Conservation (phyloP, 2,329 filamentous ascomycete genomes). For the Diaporthe citrichinensis region DNA sequence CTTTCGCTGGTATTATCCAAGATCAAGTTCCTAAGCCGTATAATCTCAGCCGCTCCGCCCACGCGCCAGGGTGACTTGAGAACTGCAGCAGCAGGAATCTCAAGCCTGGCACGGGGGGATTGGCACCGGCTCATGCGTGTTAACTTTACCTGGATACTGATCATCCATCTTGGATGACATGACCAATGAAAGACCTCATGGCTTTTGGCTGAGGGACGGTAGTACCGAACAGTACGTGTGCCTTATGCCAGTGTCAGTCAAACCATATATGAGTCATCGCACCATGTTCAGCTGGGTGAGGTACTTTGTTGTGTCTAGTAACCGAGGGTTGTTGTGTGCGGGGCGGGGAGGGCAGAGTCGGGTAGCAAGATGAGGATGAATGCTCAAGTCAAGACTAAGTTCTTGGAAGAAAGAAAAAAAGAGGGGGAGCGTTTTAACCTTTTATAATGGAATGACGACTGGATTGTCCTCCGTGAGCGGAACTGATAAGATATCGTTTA, state of each 20-base stretch:
- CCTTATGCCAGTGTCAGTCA: conserved; percentile 29
- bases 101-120: conserved; percentile 39
- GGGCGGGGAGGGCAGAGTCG: background rate
- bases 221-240: conserved; percentile 33
- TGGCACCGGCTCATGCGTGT: conserved; percentile 54
- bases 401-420: background rate
- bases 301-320: conserved; percentile 2
- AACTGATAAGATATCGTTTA: conserved; percentile 19
- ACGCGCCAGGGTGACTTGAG: background rate
- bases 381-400: accelerated
- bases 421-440: conserved; percentile 1
- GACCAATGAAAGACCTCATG: conserved; percentile 43
- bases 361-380: background rate
- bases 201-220: conserved; percentile 26
- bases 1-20: conserved; percentile 77
- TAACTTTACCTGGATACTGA: conserved; percentile 52
- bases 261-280: background rate
- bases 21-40: conserved; percentile 56
- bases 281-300: background rate
- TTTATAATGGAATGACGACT: background rate
- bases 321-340: no score
- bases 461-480: conserved; percentile 2
- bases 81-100: background rate
- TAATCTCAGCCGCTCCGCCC: conserved; percentile 53
- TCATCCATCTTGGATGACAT: conserved; percentile 43